Conservation (phyloP, 306 rosid genomes). For the Adenanthera pavonina region DNA sequence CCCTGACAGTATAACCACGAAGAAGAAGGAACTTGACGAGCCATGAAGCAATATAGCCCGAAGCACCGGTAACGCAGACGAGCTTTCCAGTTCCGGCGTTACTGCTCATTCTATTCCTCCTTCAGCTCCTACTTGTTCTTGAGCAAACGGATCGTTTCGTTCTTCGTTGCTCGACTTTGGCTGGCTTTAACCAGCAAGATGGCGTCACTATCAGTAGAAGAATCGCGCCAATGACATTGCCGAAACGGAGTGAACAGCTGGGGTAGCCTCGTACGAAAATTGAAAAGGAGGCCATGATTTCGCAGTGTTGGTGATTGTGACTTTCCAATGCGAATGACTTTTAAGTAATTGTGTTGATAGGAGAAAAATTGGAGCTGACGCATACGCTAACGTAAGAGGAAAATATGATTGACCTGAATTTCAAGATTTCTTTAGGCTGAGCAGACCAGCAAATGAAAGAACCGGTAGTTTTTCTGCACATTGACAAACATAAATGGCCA, state of each 20-base stretch:
- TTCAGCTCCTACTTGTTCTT: background rate
- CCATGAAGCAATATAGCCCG: slow-evolving; percentile 56
- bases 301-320: background rate
- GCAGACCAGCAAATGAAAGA: background rate
- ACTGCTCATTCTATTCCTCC: background rate
- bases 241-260: background rate
- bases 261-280: background rate
- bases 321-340: background rate
- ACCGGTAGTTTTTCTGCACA: background rate
- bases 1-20: slow-evolving; percentile 57
- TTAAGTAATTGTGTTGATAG: background rate
- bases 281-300: background rate
- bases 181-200: background rate
- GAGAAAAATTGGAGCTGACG: background rate
- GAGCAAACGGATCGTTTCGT: background rate
- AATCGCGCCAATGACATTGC: background rate
- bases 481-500: background rate
- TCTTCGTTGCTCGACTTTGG: background rate
- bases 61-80: slow-evolving; percentile 21
- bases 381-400: background rate
- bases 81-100: background rate
- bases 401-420: too few relatives aligned
- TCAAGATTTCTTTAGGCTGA: background rate
- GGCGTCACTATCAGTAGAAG: background rate
- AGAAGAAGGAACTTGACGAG: slow-evolving; percentile 54